phyloP scores from a whole-genome alignment of 257 asterid genomes.

The Lycium barbarum region DNA sequence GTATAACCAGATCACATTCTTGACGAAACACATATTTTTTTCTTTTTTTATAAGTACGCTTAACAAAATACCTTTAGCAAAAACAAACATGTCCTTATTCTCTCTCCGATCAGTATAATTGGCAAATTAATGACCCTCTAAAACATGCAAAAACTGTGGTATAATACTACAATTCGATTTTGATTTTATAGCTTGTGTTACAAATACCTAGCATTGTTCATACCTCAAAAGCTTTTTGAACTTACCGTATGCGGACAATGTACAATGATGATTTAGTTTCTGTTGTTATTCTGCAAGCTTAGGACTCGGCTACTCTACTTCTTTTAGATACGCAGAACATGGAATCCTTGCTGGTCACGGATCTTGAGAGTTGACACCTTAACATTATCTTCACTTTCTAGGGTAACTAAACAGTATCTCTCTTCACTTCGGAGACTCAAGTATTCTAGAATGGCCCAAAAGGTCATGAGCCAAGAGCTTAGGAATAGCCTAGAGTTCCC shows the following conservation, averaged over 20 bases:
- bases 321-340: background rate
- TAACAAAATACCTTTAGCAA: background rate
- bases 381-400: slow-evolving; percentile 22
- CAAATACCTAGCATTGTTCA: background rate
- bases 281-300: too few species aligned
- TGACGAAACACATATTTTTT: background rate
- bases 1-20: background rate
- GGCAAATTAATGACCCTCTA: background rate
- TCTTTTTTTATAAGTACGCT: background rate
- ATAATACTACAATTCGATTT: background rate
- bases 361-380: slow-evolving; percentile 16
- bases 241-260: background rate
- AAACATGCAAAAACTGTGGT: background rate
- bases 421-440: slow-evolving; percentile 22
- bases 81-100: background rate
- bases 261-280: too few species aligned
- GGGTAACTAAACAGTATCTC: background rate
- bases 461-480: background rate
- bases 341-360: background rate
- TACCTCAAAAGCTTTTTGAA: slow-evolving; percentile 7
- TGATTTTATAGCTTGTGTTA: background rate
- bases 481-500: background rate
- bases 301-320: background rate
- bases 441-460: background rate
- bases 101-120: background rate